Percentiles rank a stretch among this genome's conserved stretches.
phyloP scores from a whole-genome alignment of 768 basidiomycete species.

The Rhizopogon roseolus region DNA sequence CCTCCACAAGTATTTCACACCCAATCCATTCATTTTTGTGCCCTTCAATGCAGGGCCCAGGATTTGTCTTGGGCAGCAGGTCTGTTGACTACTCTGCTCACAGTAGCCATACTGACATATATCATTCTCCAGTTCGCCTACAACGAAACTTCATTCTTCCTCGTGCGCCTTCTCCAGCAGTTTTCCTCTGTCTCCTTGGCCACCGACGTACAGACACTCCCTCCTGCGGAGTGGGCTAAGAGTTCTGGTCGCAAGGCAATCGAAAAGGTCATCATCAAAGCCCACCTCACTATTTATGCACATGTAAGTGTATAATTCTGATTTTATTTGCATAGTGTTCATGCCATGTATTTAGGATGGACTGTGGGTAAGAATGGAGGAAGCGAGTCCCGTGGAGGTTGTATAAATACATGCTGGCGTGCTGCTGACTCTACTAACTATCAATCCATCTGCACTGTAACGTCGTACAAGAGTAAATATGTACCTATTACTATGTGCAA shows the following conservation, averaged over 20 bases:
- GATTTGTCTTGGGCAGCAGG: slow-evolving; percentile 35
- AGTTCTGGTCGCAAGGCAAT: slow-evolving; percentile 31
- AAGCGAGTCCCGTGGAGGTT: slow-evolving; percentile 2
- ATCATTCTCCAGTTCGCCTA: slow-evolving; percentile 50
- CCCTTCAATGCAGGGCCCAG: slow-evolving; percentile 38
- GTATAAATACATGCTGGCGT: neutral
- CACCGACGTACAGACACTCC: slow-evolving; percentile 38
- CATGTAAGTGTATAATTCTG: slow-evolving; percentile 26
- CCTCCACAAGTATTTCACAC: slow-evolving; percentile 46
- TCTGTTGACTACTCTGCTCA: slow-evolving; percentile 1
- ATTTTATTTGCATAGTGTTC: neutral
- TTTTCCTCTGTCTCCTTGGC: slow-evolving; percentile 45
- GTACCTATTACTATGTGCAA: no score
- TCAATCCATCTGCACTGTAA: neutral
- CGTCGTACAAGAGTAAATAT: neutral
- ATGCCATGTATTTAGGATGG: slow-evolving; percentile 14
- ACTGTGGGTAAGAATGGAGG: slow-evolving; percentile 23
- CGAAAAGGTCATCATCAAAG: slow-evolving; percentile 42
- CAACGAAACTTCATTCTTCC: slow-evolving; percentile 59
- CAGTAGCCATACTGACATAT: neutral
- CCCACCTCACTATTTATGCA: slow-evolving; percentile 52
- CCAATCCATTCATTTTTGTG: slow-evolving; percentile 49
- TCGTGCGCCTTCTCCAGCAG: slow-evolving; percentile 53
- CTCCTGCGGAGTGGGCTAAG: slow-evolving; percentile 42
- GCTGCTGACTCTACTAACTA: neutral